Percentiles rank a stretch among this genome's conserved stretches.
phyloP scores from a whole-genome alignment of 2,329 filamentous ascomycete genomes.

The Ilyonectria robusta region DNA sequence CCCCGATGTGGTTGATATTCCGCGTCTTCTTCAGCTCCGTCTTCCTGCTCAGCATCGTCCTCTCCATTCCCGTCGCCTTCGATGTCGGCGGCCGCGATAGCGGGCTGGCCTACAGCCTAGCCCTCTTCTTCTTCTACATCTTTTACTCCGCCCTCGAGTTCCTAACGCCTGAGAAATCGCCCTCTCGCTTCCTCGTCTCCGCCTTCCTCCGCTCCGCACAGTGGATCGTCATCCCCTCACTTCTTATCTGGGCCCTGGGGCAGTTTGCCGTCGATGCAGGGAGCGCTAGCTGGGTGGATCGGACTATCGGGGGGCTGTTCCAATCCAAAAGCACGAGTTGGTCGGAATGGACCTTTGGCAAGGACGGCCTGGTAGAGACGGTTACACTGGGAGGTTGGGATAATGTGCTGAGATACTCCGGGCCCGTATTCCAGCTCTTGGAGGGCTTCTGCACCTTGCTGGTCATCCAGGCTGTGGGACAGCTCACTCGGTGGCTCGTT shows the following conservation, averaged over 20 bases:
- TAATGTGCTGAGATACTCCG: slow-evolving; percentile 88
- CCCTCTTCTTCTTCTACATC: slow-evolving; percentile 92
- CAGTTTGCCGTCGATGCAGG: slow-evolving; percentile 94
- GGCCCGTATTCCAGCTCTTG: slow-evolving; percentile 91
- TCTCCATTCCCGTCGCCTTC: slow-evolving; percentile 96
- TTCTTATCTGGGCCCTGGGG: slow-evolving; percentile 96
- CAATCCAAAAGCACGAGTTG: slow-evolving; percentile 75
- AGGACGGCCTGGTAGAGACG: slow-evolving; percentile 84
- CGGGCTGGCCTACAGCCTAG: slow-evolving; percentile 92
- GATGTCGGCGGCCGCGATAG: slow-evolving; percentile 97
- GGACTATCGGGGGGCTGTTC: slow-evolving; percentile 79
- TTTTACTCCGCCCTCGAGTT: slow-evolving; percentile 86
- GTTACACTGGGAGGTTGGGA: slow-evolving; percentile 90
- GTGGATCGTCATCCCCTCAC: slow-evolving; percentile 86
- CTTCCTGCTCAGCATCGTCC: slow-evolving; percentile 92
- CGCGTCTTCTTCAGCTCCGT: slow-evolving; percentile 83
- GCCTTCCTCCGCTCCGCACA: slow-evolving; percentile 81
- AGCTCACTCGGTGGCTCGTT: slow-evolving; percentile 95
- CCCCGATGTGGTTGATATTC: slow-evolving; percentile 85
- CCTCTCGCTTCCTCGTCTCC: slow-evolving; percentile 80
- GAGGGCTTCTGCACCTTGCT: slow-evolving; percentile 97
- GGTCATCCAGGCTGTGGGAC: slow-evolving; percentile 94
- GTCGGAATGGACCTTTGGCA: slow-evolving; percentile 90
- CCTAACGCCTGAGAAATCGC: slow-evolving; percentile 83
- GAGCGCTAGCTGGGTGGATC: slow-evolving; percentile 83